Evolutionary conservation across 495 filamentous ascomycete genomes (phyloP).

Genomic region (Penicillium salamii): DNA sequence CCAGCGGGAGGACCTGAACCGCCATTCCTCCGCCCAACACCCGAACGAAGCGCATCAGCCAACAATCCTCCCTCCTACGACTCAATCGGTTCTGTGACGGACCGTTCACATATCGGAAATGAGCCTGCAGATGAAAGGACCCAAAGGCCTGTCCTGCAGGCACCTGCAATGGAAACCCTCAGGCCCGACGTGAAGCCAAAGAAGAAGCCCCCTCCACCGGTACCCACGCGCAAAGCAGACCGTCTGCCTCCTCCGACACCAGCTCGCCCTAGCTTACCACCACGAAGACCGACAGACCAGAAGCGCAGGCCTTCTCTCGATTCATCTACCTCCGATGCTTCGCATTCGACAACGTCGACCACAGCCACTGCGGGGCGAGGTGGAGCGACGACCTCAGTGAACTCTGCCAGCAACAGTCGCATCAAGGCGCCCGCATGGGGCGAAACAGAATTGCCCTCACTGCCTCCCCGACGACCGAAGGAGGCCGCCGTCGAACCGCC

Average conservation of each 20-base stretch:
- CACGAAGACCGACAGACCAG: slow-evolving; percentile 37
- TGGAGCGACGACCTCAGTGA: slow-evolving; percentile 33
- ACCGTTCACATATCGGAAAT: slow-evolving; percentile 40
- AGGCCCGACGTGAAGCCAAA: slow-evolving; percentile 34
- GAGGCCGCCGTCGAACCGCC: slow-evolving; percentile 17
- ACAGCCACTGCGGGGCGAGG: slow-evolving; percentile 30
- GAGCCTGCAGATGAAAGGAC: slow-evolving; percentile 30
- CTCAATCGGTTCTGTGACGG: slow-evolving; percentile 30
- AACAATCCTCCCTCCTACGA: slow-evolving; percentile 44
- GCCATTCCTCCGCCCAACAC: slow-evolving; percentile 29
- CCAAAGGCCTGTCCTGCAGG: slow-evolving; percentile 19
- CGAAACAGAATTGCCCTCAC: slow-evolving; percentile 38
- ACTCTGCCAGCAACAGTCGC: slow-evolving; percentile 21
- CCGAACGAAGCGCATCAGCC: slow-evolving; percentile 42
- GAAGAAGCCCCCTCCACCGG: slow-evolving; percentile 43
- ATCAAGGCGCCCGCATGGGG: slow-evolving; percentile 47
- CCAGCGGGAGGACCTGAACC: slow-evolving; percentile 18
- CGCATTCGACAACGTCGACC: slow-evolving; percentile 36
- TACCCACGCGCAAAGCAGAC: slow-evolving; percentile 46
- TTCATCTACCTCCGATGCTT: slow-evolving; percentile 37
- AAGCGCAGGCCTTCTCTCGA: slow-evolving; percentile 31
- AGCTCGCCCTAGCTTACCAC: slow-evolving; percentile 35
- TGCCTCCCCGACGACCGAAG: slow-evolving; percentile 41
- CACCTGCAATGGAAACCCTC: slow-evolving; percentile 20
- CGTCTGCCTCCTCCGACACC: slow-evolving; percentile 44